Base-by-base conservation (phyloP, 495 filamentous ascomycete species). In the Parachaetomium inaequale region DNA sequence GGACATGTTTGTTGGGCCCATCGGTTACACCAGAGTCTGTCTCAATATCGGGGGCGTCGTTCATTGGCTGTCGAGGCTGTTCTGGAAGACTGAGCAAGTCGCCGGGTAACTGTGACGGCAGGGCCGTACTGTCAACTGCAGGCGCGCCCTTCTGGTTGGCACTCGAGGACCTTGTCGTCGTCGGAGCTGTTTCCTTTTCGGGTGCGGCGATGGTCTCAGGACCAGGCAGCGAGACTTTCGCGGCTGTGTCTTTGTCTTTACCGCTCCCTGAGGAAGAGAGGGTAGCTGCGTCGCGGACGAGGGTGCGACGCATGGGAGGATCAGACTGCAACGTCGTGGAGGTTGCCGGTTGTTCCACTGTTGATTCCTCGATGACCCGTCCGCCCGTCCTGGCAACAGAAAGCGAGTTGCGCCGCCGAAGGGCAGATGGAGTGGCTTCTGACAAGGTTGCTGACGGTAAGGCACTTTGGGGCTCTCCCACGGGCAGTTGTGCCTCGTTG, bases 31-130 rank as follows among this genome's bases (percentile, higher is more conserved):
- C 10, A 2, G 31, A 28, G n/a, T 7, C 26, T 23, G 28, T 7
- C 7, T 25, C 55, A 42, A 52, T 47, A 31, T 43, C 28, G 14
- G 23, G 23, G 10, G 21, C 11, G 51, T 52, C 36, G 26, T 15
- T 45, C 2, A 58, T 62, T 58, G 38, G 63, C 7, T 53, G 45
- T 34, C 31, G 11, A n/a, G 21, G 46, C 29, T 45, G 45, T 25
- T 58, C 45, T 26, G 42, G 17, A 51, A n/a, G 26, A 43, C 15
- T 56, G 31, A 23, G 34, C 31, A 32, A 14, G n/a, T 7, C 0
- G 26, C 49, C 49, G 63, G 58, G 52, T 58, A 47, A 58, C 47
- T 28, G 61, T 19, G 31, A 3, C 21, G n/a, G 47, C 36, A 59
- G 31, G n/a, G 55, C 5, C 2, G 11, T 3, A 23, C 19, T 32